These are phyloP conservation scores for Zygoascus tannicola DNA, from an alignment of 805 yeast species.

Conservation along the genomic window DNA sequence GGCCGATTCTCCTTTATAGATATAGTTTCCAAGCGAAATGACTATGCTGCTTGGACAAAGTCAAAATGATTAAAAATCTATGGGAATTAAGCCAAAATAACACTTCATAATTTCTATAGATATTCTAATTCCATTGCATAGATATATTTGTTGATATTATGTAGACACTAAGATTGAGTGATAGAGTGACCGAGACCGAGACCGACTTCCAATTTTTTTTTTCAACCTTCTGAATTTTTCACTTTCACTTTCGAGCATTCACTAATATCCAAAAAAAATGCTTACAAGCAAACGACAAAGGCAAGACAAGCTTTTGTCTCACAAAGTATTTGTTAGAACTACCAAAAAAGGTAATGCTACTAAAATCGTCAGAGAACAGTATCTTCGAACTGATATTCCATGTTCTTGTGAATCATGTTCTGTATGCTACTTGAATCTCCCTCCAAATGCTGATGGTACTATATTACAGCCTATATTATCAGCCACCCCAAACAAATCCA, in stretches of 20 bases:
- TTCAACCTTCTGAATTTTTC: neutral
- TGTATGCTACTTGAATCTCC: conserved; percentile 45
- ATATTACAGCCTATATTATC: conserved; percentile 60
- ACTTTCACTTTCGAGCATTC: neutral
- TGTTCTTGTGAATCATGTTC: conserved; percentile 70
- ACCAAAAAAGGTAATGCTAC: conserved; percentile 76
- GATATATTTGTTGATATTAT: no score
- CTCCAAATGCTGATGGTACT: conserved; percentile 59
- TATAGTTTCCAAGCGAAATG: conserved; percentile 36
- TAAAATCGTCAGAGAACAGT: conserved; percentile 89
- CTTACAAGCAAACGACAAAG: conserved; percentile 8
- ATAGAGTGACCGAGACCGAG: no score
- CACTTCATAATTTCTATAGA: neutral
- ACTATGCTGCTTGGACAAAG: conserved; percentile 29
- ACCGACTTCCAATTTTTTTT: no score
- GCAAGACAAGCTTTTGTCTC: conserved; percentile 15
- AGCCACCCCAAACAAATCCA: conserved; percentile 41
- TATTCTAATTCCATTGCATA: neutral
- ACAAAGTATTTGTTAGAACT: conserved; percentile 83
- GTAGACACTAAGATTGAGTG: no score
- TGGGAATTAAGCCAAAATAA: neutral
- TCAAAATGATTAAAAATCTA: neutral
- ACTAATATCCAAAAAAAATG: conserved; percentile 2
- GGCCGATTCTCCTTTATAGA: conserved; percentile 46
- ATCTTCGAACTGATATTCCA: conserved; percentile 84